Percentiles rank a stretch among this genome's conserved stretches.
Conservation (phyloP, 805 yeast species). For the Candida orba region DNA sequence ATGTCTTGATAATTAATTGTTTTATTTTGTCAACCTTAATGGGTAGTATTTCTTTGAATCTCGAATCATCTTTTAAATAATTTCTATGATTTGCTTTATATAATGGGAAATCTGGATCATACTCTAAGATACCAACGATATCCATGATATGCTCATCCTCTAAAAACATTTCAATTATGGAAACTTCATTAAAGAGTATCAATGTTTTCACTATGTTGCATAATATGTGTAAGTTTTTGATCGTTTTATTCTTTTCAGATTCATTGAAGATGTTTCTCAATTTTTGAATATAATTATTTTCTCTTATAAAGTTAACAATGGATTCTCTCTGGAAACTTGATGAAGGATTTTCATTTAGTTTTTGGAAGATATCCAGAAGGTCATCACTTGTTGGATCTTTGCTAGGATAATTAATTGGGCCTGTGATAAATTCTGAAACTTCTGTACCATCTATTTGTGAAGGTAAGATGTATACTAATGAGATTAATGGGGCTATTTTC, state of each 20-base stretch:
- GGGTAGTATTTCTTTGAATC: slow-evolving; percentile 68
- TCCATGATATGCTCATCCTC: slow-evolving; percentile 48
- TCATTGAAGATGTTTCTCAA: slow-evolving; percentile 46
- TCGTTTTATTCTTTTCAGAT: slow-evolving; percentile 46
- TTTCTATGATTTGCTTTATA: slow-evolving; percentile 75
- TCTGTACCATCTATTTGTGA: slow-evolving; percentile 39
- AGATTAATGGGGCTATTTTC: slow-evolving; percentile 53
- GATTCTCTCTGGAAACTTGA: slow-evolving; percentile 58
- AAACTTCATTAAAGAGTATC: slow-evolving; percentile 63
- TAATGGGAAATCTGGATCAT: slow-evolving; percentile 81
- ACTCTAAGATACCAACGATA: slow-evolving; percentile 75
- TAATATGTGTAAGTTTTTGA: slow-evolving; percentile 54
- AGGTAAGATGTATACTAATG: slow-evolving; percentile 61
- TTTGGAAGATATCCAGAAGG: slow-evolving; percentile 46
- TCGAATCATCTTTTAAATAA: slow-evolving; percentile 47
- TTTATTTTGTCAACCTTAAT: slow-evolving; percentile 42
- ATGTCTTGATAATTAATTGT: slow-evolving; percentile 62
- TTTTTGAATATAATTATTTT: slow-evolving; percentile 43
- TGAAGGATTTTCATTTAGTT: slow-evolving; percentile 45
- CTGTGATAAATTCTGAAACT: slow-evolving; percentile 69
- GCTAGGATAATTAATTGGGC: slow-evolving; percentile 68
- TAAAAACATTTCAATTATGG: slow-evolving; percentile 50
- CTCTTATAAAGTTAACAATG: slow-evolving; percentile 48
- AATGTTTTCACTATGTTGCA: slow-evolving; percentile 70
- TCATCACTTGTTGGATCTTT: slow-evolving; percentile 41